phyloP scores from a whole-genome alignment of 768 basidiomycete species.

The Podaxis mareebaensis region DNA sequence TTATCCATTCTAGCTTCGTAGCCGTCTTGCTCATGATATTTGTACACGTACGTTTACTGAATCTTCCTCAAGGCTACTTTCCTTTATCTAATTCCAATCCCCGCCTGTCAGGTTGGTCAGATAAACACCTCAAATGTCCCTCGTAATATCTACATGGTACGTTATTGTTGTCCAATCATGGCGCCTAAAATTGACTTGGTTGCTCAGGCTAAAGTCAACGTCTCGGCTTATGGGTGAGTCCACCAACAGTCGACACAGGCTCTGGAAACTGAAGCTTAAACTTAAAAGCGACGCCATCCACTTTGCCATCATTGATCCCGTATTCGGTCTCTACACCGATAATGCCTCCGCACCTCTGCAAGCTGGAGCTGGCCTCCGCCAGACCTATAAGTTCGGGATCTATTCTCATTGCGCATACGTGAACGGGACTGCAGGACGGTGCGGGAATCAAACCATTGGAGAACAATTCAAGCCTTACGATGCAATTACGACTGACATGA shows the following conservation, averaged over 20 bases:
- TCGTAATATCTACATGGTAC: constrained; percentile 72
- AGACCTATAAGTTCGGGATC: constrained; percentile 76
- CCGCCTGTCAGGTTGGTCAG: constrained; percentile 67
- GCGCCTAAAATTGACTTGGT: constrained; percentile 7
- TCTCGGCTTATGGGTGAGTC: constrained; percentile 69
- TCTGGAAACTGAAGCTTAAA: background rate
- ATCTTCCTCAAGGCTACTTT: constrained; percentile 4
- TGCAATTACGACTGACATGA: constrained; percentile 68
- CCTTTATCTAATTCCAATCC: constrained; percentile 21
- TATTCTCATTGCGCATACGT: constrained; percentile 80
- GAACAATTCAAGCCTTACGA: constrained; percentile 65
- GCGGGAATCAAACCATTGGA: constrained; percentile 62
- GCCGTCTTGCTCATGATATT: constrained; percentile 73
- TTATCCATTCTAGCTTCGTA: constrained; percentile 36
- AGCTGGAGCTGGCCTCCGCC: constrained; percentile 58
- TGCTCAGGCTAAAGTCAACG: constrained; percentile 63
- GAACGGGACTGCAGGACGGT: constrained; percentile 57
- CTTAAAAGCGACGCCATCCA: constrained; percentile 50
- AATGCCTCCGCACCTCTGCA: constrained; percentile 66
- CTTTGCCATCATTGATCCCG: constrained; percentile 54
- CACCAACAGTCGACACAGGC: constrained; percentile 5
- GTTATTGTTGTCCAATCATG: constrained; percentile 12
- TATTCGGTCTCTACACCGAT: constrained; percentile 62
- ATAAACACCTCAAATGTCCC: constrained; percentile 77
- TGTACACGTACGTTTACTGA: constrained; percentile 61